Percentiles rank a stretch among this genome's conserved stretches.
Evolutionary conservation across 2,329 filamentous ascomycete genomes (phyloP).

Genomic region (Aspergillus costaricaensis): DNA sequence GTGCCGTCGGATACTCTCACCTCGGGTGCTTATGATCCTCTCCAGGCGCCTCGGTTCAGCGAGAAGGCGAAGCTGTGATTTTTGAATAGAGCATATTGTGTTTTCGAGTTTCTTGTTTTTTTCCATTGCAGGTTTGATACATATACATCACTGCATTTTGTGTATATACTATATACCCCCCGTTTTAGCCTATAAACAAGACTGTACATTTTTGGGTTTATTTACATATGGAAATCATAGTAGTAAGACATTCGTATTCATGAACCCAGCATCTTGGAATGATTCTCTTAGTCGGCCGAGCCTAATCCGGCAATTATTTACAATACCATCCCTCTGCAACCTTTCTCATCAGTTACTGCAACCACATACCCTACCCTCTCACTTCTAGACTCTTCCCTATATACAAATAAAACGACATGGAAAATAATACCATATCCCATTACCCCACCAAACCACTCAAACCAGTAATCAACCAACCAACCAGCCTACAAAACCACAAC

Average conservation of each 20-base stretch:
- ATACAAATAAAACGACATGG: too few species aligned
- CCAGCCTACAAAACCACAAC: conserved; percentile 32
- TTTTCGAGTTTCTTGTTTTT: neutral
- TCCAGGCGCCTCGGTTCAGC: conserved; percentile 51
- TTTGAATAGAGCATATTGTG: neutral
- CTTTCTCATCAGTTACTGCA: too few species aligned
- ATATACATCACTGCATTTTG: neutral
- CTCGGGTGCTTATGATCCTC: conserved; percentile 58
- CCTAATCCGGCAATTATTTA: too few species aligned
- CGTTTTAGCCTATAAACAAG: neutral
- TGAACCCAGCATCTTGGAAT: too few species aligned
- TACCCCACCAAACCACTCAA: neutral
- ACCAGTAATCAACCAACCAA: neutral
- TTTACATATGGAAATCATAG: too few species aligned
- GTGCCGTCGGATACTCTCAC: conserved; percentile 65
- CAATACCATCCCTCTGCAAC: too few species aligned
- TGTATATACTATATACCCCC: neutral
- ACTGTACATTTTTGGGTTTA: neutral
- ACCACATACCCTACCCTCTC: too few species aligned
- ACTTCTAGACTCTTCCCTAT: too few species aligned
- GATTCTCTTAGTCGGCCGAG: too few species aligned
- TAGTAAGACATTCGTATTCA: too few species aligned
- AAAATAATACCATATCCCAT: neutral
- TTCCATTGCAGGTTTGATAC: neutral
- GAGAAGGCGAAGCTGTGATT: conserved; percentile 50